Percentiles rank a stretch among this genome's conserved stretches.
phyloP scores from a whole-genome alignment of 2,329 filamentous ascomycete species.

The Tolypocladium ovalisporum region DNA sequence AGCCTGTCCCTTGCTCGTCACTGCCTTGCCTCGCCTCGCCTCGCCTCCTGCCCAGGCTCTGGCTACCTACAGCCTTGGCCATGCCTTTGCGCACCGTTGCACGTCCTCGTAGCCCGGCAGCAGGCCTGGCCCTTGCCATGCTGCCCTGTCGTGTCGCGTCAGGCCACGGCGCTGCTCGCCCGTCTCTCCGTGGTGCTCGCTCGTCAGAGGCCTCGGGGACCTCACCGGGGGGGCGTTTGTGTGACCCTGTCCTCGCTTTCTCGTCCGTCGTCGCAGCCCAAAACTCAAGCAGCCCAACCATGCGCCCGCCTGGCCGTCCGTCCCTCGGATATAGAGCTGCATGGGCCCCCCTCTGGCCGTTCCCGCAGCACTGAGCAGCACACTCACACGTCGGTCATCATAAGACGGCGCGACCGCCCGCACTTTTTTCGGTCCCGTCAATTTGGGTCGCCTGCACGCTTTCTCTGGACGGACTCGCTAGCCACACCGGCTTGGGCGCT shows the following conservation, averaged over 20 bases:
- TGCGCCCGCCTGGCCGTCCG: not conserved
- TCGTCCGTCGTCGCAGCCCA: not conserved
- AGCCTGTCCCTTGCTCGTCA: no score
- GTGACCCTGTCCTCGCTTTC: not conserved
- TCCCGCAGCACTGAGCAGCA: not conserved
- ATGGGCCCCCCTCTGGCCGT: constrained; percentile 1
- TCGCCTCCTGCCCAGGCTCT: not conserved
- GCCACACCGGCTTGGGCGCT: not conserved
- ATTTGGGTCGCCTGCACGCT: constrained; percentile 1
- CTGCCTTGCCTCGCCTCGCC: constrained; percentile 3
- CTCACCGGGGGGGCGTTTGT: not conserved
- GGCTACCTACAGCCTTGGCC: not conserved
- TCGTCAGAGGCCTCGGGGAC: not conserved
- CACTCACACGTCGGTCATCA: not conserved
- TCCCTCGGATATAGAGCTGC: not conserved
- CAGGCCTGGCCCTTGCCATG: not conserved
- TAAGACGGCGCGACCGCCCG: not conserved
- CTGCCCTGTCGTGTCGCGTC: constrained; percentile 8
- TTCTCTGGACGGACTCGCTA: not conserved
- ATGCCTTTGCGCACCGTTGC: not conserved
- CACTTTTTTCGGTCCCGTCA: constrained; percentile 1
- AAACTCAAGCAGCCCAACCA: not conserved
- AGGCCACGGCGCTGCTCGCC: constrained; percentile 2
- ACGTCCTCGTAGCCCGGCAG: not conserved
- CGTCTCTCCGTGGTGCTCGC: not conserved